phyloP scores from a whole-genome alignment of 2,329 filamentous ascomycete species.

The Ophiostoma ulmi region DNA sequence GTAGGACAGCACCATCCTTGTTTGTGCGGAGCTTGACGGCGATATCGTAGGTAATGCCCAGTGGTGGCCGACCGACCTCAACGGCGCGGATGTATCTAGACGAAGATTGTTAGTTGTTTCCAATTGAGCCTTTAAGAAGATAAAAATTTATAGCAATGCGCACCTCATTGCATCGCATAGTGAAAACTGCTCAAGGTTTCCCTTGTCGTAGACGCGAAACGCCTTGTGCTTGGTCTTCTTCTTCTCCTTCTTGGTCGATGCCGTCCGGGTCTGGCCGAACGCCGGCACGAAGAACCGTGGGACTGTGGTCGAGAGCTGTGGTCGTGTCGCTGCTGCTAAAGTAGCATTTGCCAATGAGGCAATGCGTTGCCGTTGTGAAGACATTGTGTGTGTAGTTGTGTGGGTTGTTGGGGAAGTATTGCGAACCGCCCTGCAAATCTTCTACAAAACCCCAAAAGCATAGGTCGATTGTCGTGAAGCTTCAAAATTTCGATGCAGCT shows the following conservation, averaged over 20 bases:
- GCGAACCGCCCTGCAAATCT: conserved; percentile 2
- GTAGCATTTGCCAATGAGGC: conserved; percentile 51
- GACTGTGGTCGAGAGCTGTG: conserved; percentile 41
- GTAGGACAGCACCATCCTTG: conserved; percentile 80
- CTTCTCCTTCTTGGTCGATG: conserved; percentile 50
- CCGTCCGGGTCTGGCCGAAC: conserved; percentile 42
- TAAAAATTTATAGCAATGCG: neutral
- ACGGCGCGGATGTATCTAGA: conserved; percentile 82
- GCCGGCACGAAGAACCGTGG: conserved; percentile 48
- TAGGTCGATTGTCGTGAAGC: conserved; percentile 17
- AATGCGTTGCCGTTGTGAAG: conserved; percentile 49
- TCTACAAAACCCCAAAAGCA: neutral
- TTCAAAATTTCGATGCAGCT: conserved; percentile 20
- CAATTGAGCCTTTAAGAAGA: neutral
- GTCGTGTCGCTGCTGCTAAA: conserved; percentile 39
- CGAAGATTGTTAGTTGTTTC: neutral
- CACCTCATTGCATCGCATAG: conserved; percentile 87
- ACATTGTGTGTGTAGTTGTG: conserved; percentile 40
- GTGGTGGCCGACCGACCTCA: conserved; percentile 77
- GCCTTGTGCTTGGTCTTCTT: conserved; percentile 60
- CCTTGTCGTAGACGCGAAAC: conserved; percentile 61
- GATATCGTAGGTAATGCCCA: conserved; percentile 79
- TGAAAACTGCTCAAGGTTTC: conserved; percentile 66
- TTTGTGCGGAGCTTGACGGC: conserved; percentile 75
- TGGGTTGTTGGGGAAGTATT: conserved; percentile 22